A percentile compares a stretch with the other conserved stretches of the same genome.
phyloP scores from a whole-genome alignment of 108 stramenopile species.

The Nitzschia palea region DNA sequence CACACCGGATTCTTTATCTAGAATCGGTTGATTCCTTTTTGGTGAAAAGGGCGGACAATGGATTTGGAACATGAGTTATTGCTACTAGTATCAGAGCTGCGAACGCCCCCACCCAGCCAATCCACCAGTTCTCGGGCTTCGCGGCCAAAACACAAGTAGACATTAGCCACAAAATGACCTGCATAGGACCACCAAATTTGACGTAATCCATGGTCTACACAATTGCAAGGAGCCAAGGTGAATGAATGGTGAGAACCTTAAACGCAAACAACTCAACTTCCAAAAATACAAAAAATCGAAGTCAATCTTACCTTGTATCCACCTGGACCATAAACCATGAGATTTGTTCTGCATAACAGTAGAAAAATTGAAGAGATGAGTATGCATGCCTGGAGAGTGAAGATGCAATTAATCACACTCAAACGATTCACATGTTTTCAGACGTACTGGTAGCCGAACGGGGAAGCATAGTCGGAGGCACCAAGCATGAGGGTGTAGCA shows the following conservation, averaged over 20 bases:
- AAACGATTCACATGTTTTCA: too few relatives aligned
- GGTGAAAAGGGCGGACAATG: too few relatives aligned
- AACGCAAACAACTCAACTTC: too few relatives aligned
- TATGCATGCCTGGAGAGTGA: too few relatives aligned
- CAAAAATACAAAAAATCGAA: neutral
- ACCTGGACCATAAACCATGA: slow-evolving; percentile 85
- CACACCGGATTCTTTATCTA: too few relatives aligned
- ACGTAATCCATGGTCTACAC: slow-evolving; percentile 70
- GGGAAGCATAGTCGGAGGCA: slow-evolving; percentile 81
- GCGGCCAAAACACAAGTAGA: slow-evolving; percentile 44
- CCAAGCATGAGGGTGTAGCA: slow-evolving; percentile 78
- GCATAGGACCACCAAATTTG: slow-evolving; percentile 77
- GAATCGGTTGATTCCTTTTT: too few relatives aligned
- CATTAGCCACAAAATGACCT: slow-evolving; percentile 73
- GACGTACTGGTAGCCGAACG: slow-evolving; percentile 71
- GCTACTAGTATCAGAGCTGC: slow-evolving; percentile 27
- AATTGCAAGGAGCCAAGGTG: too few relatives aligned
- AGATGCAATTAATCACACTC: too few relatives aligned
- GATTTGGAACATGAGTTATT: too few relatives aligned
- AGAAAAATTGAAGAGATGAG: too few relatives aligned
- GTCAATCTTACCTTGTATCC: slow-evolving; percentile 60
- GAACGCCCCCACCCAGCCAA: slow-evolving; percentile 48
- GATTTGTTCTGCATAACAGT: slow-evolving; percentile 53
- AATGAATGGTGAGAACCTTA: too few relatives aligned
- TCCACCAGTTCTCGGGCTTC: slow-evolving; percentile 42